A percentile compares a stretch with the other conserved stretches of the same genome.
phyloP scores from a whole-genome alignment of 148 eudicot genomes.

The Persicaria maculosa region DNA sequence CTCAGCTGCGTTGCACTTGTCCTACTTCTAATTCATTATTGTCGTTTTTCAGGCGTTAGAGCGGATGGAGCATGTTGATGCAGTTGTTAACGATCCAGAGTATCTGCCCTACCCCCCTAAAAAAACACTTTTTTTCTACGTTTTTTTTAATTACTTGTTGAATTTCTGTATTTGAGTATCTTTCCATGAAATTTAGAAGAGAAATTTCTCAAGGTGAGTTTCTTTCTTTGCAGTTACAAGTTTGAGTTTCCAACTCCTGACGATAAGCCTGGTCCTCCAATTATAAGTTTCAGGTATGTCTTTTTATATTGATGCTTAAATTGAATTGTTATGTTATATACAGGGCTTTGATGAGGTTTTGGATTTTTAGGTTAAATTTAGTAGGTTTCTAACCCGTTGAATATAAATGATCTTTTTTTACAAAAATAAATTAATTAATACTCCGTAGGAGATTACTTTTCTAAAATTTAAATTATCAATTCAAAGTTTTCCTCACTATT shows the following conservation, averaged over 20 bases:
- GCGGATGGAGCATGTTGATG: constrained; percentile 79
- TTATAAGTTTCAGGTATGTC: constrained; percentile 95
- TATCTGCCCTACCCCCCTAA: too few species aligned
- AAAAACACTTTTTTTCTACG: too few species aligned
- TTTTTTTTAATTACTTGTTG: too few species aligned
- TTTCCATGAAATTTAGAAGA: too few species aligned
- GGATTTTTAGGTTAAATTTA: neutral
- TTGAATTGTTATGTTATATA: neutral
- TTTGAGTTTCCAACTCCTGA: constrained; percentile 99
- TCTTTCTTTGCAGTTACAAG: constrained; percentile 67
- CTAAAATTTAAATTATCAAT: neutral
- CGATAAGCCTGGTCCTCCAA: constrained; percentile 95
- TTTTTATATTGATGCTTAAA: neutral
- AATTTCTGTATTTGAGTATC: neutral
- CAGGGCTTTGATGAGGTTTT: neutral
- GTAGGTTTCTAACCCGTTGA: neutral
- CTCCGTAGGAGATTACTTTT: neutral
- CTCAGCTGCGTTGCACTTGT: neutral
- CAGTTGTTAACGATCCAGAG: constrained; percentile 95
- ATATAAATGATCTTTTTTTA: neutral
- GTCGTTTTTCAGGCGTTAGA: constrained; percentile 70
- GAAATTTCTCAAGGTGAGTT: constrained; percentile 2
- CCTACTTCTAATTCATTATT: constrained; percentile 1
- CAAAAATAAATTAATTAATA: neutral
- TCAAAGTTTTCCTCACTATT: constrained; percentile 6